Conservation (phyloP, 768 basidiomycete genomes). For the Serendipita indica region DNA sequence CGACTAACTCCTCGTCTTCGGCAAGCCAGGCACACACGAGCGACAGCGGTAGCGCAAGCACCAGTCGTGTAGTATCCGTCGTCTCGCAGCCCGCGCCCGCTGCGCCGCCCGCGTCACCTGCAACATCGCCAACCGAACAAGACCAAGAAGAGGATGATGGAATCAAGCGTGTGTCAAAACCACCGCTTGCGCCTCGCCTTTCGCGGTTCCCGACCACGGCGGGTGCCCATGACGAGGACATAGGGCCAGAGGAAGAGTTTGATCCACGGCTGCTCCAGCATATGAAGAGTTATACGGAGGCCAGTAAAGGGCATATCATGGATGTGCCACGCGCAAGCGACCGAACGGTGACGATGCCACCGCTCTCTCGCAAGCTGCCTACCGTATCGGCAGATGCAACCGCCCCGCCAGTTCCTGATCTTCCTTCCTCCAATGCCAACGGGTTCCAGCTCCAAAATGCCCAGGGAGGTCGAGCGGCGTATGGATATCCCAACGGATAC, state of each 20-base stretch:
- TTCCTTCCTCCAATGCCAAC: too few relatives aligned
- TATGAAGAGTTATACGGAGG: too few relatives aligned
- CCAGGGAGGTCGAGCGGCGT: too few relatives aligned
- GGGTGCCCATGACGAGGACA: background rate
- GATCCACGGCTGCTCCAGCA: background rate
- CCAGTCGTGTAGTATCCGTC: background rate
- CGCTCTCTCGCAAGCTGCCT: background rate
- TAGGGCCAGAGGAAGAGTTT: background rate
- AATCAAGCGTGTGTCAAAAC: slow-evolving; percentile 5
- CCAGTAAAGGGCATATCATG: too few relatives aligned
- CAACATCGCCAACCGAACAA: background rate
- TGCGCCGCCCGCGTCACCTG: background rate
- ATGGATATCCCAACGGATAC: slow-evolving; percentile 1
- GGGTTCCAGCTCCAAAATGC: too few relatives aligned
- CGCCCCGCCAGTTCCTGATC: too few relatives aligned
- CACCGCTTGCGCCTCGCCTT: background rate
- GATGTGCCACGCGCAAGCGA: background rate
- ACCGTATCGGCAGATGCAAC: too few relatives aligned
- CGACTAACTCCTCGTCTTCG: background rate
- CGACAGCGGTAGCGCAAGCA: background rate
- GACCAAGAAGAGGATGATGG: background rate
- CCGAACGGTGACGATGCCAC: background rate
- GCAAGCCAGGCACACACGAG: background rate
- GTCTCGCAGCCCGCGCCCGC: background rate
- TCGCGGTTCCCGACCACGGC: too few relatives aligned